These are phyloP conservation scores for Kodamaea arcana DNA, from an alignment of 1,139 yeast species.

Conservation along the genomic window DNA sequence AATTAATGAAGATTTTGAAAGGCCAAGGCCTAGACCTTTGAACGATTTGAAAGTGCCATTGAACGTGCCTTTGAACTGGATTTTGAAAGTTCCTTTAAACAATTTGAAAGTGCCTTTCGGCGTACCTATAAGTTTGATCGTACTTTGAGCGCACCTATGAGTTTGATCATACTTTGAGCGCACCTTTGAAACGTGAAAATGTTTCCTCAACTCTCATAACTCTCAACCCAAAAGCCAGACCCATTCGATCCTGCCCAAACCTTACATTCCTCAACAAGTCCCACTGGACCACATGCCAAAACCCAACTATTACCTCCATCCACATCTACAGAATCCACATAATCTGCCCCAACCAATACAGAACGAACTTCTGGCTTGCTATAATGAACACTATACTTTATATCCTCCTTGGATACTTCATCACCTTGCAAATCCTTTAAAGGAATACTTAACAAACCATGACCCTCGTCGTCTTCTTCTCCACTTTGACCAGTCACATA, in stretches of 20 bases:
- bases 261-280: conserved; percentile 46
- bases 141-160: too few relatives aligned
- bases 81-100: too few relatives aligned
- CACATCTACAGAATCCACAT: conserved; percentile 4
- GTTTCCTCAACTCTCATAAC: conserved; percentile 31
- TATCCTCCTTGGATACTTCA: not conserved
- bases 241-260: conserved; percentile 36
- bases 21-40: too few relatives aligned
- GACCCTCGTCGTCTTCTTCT: not conserved
- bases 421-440: not conserved
- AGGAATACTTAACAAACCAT: not conserved
- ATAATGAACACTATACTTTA: not conserved
- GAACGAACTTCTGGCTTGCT: not conserved
- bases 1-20: too few relatives aligned
- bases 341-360: conserved; percentile 1
- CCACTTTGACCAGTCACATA: not conserved
- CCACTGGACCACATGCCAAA: conserved; percentile 68
- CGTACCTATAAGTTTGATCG: too few relatives aligned
- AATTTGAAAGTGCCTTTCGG: too few relatives aligned
- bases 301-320: conserved; percentile 35
- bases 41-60: too few relatives aligned
- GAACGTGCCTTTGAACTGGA: too few relatives aligned
- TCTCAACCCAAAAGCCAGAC: conserved; percentile 43
- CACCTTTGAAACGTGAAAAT: too few relatives aligned
- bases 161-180: too few relatives aligned